These are phyloP conservation scores for Pistacia atlantica DNA, from an alignment of 345 rosid genomes.

Conservation along the genomic window DNA sequence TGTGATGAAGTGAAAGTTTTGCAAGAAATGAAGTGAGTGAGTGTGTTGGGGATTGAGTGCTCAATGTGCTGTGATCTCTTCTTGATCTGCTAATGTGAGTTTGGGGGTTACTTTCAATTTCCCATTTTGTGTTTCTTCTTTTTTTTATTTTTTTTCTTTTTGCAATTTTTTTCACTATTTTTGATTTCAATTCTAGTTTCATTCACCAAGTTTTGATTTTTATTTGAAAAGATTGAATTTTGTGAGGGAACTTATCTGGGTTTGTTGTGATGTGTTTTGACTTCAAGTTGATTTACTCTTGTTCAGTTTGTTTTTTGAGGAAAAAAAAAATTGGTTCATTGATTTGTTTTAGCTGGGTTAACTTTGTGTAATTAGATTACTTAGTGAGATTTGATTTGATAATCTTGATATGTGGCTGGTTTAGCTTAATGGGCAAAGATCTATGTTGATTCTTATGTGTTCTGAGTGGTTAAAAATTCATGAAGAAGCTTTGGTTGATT, in stretches of 20 bases:
- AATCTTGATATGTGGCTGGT: neutral
- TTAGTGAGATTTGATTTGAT: neutral
- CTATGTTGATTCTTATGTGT: neutral
- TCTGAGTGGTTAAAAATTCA: neutral
- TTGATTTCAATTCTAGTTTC: neutral
- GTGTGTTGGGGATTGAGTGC: neutral
- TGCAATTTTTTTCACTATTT: neutral
- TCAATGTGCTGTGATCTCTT: conserved; percentile 11
- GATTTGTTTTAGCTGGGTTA: conserved; percentile 10
- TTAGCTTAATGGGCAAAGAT: neutral
- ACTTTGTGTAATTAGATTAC: neutral
- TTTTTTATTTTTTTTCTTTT: neutral
- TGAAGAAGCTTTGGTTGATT: neutral
- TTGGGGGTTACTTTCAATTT: neutral
- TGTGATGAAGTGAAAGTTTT: neutral
- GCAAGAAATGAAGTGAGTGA: neutral
- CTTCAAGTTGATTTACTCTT: neutral
- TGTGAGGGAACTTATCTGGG: neutral
- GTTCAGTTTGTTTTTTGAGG: neutral
- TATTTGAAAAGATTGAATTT: neutral
- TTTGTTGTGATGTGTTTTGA: neutral
- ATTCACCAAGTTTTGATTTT: conserved; percentile 6
- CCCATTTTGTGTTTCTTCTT: neutral
- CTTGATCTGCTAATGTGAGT: conserved; percentile 46
- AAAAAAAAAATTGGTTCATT: neutral